A percentile compares a stretch with the other conserved stretches of the same genome.
Conservation (phyloP, 768 basidiomycete species). For the Tylopilus plumbeoviolaceoides region DNA sequence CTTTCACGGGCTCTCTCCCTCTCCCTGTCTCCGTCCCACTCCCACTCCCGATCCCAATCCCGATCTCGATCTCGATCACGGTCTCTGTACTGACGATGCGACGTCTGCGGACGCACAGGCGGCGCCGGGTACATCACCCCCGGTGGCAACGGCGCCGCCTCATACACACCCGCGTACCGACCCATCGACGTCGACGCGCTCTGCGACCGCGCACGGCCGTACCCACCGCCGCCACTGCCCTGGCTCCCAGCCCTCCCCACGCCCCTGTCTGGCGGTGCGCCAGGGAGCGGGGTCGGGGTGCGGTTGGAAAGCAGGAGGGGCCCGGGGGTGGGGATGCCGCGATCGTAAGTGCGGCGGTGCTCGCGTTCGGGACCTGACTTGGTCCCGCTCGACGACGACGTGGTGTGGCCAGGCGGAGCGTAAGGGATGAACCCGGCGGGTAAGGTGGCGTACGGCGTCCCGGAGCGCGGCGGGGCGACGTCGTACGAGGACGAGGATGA, state of each 20-base stretch:
- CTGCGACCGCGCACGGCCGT: conserved; percentile 12
- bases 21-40: background rate
- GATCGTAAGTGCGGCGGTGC: background rate
- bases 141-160: conserved; percentile 23
- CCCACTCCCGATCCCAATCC: background rate
- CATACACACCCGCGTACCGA: conserved; percentile 12
- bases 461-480: conserved; percentile 3
- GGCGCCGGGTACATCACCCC: conserved; percentile 27
- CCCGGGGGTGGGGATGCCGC: background rate
- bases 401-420: background rate
- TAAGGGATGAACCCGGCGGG: conserved; percentile 22
- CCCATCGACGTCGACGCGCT: conserved; percentile 9
- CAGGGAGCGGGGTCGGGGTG: background rate
- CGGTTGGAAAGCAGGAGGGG: background rate
- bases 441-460: conserved; percentile 8
- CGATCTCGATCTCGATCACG: background rate
- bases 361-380: background rate
- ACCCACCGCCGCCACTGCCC: background rate
- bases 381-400: background rate
- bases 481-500: background rate
- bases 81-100: conserved; percentile 15
- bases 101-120: conserved; percentile 23
- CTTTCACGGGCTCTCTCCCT: background rate
- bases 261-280: background rate
- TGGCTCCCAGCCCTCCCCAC: background rate